Base-by-base conservation (phyloP, 176 grass and related monocot species). In the Luzula sylvatica region DNA sequence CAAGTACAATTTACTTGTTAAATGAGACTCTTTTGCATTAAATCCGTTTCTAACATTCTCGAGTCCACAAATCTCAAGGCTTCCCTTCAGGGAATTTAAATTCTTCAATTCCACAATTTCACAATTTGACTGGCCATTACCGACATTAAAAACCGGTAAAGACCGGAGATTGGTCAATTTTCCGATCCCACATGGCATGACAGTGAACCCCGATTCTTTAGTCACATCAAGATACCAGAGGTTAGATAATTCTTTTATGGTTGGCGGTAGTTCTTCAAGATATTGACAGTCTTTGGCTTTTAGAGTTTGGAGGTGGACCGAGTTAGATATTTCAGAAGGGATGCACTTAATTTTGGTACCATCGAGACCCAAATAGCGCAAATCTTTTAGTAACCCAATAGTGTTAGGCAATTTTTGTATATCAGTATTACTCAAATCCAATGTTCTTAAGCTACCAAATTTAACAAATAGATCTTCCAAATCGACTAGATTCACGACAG, bases 281-380 rank as follows among this genome's bases (percentile, higher is more conserved):
- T 51, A 65, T 3, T 15, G 2, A 40, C 58, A 74, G 59, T 70
- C 38, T 42, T 66, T 53, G 1, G 74, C 26, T 24, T 71, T 51
- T n/a, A 81, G 9, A 17, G 71, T 81, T 38, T 81, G 57, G 38
- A 81, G 59, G n/a, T 61, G 54, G 19, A 44, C 23, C 39, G 75
- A 61, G 8, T 67, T 54, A 41, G 50, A 47, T 47, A 81, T 19
- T 26, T 71, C 72, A 4, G 46, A 17, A 2, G 65, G 71, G 26
- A 81, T 47, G 23, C 25, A 52, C 57, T 32, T 66, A 13, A 81
- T 65, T 8, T 23, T 65, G 45, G 50, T 53, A 14, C 51, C 26
- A 47, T 30, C 52, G 15, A 81, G 35, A 27, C 52, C 44, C 23
- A 81, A 72, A 32, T 58, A 75, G 23, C 57, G 23, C 58, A 81